Evolutionary conservation across 768 basidiomycete genomes (phyloP), one percentile per base, ranked within the genome.

Genomic region (Suillus hirtellus): DNA sequence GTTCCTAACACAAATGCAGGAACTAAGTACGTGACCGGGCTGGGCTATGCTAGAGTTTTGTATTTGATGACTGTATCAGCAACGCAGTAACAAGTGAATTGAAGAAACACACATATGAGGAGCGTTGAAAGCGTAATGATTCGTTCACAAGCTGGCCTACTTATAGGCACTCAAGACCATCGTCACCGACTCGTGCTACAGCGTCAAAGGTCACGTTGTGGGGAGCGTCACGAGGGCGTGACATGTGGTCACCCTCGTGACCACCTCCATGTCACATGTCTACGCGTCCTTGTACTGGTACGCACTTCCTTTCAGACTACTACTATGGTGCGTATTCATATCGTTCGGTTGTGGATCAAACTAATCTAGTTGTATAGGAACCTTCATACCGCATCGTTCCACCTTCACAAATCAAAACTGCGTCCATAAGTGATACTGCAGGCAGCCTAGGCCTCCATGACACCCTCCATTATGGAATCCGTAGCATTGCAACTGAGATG

Each of bases 391-490:
- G 86, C 67, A 77, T 94, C 66, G 85, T 89, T 2, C 93, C 93
- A 17, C 75, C 81, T 7, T 68, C 72, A 60, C 71, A 76, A 47
- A 71, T 81, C 58, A 87, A 89, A 75, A 77, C 83, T 14, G 91
- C 89, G 2, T 86, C 91, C 5, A 71, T 91, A 53, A 76, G 83
- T 64, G 82, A 87, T 73, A 93, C 87, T 7, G 83, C 86, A 60
- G 90, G 89, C 75, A 82, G 82, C 66, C 78, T 93, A 60, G 96
- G 95, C 46, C 81, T 95, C 1, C 96, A 97, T 74, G 95, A 98
- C 74, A 87, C 92, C 3, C 83, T 99, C 61, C 83, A 86, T 59
- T 87, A 96, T 76, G 96, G 96, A 3, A 87, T 89, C 24, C 86
- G 90, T 64, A 93, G 82, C 69, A 83, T 98, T 65, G 90, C 90